Conservation (phyloP, 2,329 filamentous ascomycete species). For the Sphaceloma murrayae region DNA sequence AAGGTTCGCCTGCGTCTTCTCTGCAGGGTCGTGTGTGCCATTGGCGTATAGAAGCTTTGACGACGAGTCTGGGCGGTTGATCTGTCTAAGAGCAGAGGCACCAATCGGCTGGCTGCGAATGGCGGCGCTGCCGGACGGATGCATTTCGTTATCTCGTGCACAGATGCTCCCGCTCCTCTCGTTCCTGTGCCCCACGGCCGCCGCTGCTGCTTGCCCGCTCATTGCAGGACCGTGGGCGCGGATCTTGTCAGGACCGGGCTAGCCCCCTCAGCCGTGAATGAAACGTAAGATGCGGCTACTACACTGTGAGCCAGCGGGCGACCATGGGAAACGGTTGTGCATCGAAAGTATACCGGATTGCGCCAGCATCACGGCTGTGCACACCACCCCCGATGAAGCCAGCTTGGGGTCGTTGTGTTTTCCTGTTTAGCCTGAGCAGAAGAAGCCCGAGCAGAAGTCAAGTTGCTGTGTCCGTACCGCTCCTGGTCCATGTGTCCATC, state of each 20-base stretch:
- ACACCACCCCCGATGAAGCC: too few relatives aligned
- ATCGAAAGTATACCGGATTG: too few relatives aligned
- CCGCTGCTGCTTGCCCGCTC: neutral
- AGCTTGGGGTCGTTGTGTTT: slow-evolving; percentile 8
- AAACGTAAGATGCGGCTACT: slow-evolving; percentile 8
- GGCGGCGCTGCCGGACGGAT: slow-evolving; percentile 7
- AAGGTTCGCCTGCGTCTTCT: slow-evolving; percentile 17
- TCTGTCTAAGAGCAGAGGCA: slow-evolving; percentile 1
- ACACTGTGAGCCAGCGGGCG: slow-evolving; percentile 1
- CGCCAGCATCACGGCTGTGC: too few relatives aligned
- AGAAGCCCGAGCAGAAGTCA: too few relatives aligned
- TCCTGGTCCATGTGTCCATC: slow-evolving; percentile 4
- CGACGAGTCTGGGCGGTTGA: slow-evolving; percentile 14
- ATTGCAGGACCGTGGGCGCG: slow-evolving; percentile 15
- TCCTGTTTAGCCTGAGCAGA: slow-evolving; percentile 15
- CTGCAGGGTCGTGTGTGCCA: slow-evolving; percentile 14
- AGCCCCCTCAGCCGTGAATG: slow-evolving; percentile 3
- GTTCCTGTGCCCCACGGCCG: slow-evolving; percentile 2
- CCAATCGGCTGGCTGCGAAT: slow-evolving; percentile 13
- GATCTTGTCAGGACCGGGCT: slow-evolving; percentile 3
- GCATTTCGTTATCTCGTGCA: slow-evolving; percentile 16
- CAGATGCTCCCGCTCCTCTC: slow-evolving; percentile 6
- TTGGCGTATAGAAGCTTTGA: slow-evolving; percentile 15
- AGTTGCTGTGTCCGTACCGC: too few relatives aligned
- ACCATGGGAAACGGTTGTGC: too few relatives aligned